Conservation (phyloP, 2,329 filamentous ascomycete species). For the Exserohilum turcica region DNA sequence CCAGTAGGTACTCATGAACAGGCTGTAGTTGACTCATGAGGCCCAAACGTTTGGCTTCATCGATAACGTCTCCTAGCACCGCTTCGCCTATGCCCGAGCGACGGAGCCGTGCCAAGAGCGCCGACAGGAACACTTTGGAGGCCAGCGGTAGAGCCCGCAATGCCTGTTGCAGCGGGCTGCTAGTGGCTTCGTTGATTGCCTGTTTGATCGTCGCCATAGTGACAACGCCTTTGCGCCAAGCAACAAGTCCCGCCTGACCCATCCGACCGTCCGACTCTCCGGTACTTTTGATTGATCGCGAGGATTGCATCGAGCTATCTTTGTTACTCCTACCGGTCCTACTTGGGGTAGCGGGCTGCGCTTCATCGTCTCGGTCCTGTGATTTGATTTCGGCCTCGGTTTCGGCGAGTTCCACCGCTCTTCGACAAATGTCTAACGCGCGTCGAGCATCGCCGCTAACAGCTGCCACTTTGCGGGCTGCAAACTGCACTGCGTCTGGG, state of each 20-base stretch:
- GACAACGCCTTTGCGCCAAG: constrained; percentile 61
- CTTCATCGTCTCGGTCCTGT: constrained; percentile 40
- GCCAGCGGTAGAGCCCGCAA: constrained; percentile 80
- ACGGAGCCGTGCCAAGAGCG: constrained; percentile 76
- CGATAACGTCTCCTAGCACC: constrained; percentile 84
- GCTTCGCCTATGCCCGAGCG: constrained; percentile 86
- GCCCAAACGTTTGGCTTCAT: constrained; percentile 77
- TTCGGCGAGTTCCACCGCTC: constrained; percentile 94
- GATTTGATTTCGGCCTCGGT: constrained; percentile 66
- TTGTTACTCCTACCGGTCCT: constrained; percentile 55
- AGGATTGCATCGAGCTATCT: constrained; percentile 24
- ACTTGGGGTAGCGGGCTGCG: constrained; percentile 65
- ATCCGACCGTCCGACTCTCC: constrained; percentile 26
- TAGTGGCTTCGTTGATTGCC: constrained; percentile 93
- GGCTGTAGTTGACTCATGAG: constrained; percentile 64
- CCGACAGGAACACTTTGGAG: constrained; percentile 83
- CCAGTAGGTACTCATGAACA: constrained; percentile 66
- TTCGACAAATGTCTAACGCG: constrained; percentile 90
- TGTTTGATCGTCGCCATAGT: constrained; percentile 93
- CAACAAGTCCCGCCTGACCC: constrained; percentile 29
- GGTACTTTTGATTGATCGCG: constrained; percentile 27
- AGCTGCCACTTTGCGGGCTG: constrained; percentile 92
- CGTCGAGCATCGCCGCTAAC: constrained; percentile 93
- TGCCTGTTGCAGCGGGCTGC: constrained; percentile 87
- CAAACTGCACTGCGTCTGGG: constrained; percentile 92